Evolutionary conservation across 139 green algal genomes (phyloP).

Genomic region (Dunaliella sp.): DNA sequence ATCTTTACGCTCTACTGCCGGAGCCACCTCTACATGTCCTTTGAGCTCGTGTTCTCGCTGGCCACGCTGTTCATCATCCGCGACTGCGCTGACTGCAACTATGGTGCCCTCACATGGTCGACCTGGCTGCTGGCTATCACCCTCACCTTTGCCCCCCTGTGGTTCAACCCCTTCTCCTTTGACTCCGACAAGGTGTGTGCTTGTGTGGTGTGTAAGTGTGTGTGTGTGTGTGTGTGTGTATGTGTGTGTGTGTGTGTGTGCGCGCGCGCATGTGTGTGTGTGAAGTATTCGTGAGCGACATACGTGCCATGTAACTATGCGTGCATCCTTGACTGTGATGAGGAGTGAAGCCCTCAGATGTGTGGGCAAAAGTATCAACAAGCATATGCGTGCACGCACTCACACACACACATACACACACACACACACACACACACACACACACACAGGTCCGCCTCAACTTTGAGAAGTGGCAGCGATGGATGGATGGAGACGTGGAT

Average conservation of each 20-base stretch:
- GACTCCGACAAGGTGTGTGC: constrained; percentile 42
- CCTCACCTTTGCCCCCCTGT: constrained; percentile 45
- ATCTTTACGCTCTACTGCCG: constrained; percentile 42
- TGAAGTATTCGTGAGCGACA: too few relatives aligned
- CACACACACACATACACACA: too few relatives aligned
- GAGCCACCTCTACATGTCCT: constrained; percentile 45
- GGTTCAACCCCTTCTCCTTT: constrained; percentile 55
- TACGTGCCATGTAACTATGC: too few relatives aligned
- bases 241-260: neutral
- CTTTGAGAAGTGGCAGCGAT: constrained; percentile 39
- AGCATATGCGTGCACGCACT: too few relatives aligned
- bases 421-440: too few relatives aligned
- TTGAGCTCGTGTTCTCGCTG: constrained; percentile 46
- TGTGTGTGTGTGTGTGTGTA: neutral
- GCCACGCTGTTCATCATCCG: constrained; percentile 33
- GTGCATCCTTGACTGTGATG: too few relatives aligned
- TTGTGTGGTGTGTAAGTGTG: neutral
- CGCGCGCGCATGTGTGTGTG: neutral
- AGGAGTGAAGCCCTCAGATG: too few relatives aligned
- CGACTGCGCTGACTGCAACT: constrained; percentile 31
- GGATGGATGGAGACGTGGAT: constrained; percentile 51
- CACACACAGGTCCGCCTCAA: constrained; percentile 14
- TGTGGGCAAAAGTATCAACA: too few relatives aligned
- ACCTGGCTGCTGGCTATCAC: constrained; percentile 41
- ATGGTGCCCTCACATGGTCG: constrained; percentile 38